Percentiles rank a stretch among this genome's conserved stretches.
These are phyloP conservation scores for Eutypa lata DNA, from an alignment of 2,329 filamentous ascomycete genomes.

Conservation along the genomic window DNA sequence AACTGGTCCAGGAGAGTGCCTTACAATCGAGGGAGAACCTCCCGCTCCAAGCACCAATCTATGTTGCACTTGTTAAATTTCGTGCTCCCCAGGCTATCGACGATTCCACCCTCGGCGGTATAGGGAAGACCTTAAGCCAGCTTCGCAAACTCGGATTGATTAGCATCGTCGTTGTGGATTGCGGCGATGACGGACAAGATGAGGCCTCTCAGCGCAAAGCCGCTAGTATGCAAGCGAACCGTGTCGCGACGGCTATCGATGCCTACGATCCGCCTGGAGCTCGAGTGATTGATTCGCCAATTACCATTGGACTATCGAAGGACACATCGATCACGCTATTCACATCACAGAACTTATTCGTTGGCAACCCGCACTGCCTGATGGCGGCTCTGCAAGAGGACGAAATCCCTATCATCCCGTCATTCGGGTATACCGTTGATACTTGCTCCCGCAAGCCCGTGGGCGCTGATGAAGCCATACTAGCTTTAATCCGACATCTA, in stretches of 20 bases:
- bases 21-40: too few species aligned
- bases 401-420: conserved; percentile 66
- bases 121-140: conserved; percentile 81
- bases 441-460: conserved; percentile 36
- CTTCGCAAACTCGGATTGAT: conserved; percentile 77
- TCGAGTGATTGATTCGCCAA: conserved; percentile 61
- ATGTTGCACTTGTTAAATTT: conserved; percentile 85
- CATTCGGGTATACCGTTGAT: conserved; percentile 40
- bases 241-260: conserved; percentile 74
- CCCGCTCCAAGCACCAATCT: conserved; percentile 39
- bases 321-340: conserved; percentile 27
- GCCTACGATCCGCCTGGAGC: conserved; percentile 65
- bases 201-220: conserved; percentile 37
- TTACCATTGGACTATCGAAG: conserved; percentile 33
- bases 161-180: conserved; percentile 81
- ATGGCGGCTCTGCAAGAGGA: conserved; percentile 65
- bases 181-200: conserved; percentile 37
- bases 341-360: conserved; percentile 31
- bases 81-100: conserved; percentile 69
- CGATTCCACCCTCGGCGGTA: conserved; percentile 65
- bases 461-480: conserved; percentile 60
- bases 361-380: conserved; percentile 52
- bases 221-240: conserved; percentile 63
- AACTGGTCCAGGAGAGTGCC: conserved; percentile 14
- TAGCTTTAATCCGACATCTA: conserved; percentile 75